Base-by-base conservation (phyloP, 2,329 filamentous ascomycete genomes). In the Neofusicoccum parvum region DNA sequence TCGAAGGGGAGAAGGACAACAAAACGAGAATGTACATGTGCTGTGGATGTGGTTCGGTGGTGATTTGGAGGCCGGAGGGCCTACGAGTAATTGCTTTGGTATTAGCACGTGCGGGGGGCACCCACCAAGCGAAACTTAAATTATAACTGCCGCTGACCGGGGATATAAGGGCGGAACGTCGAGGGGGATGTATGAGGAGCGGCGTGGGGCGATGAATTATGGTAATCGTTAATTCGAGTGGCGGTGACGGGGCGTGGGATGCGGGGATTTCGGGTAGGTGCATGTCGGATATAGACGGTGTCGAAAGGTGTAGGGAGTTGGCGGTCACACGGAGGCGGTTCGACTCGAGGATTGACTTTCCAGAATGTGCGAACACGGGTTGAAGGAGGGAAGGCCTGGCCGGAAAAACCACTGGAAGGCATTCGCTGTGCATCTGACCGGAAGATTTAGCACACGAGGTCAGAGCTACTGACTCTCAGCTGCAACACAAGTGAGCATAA, bases 181-280 rank as follows among this genome's bases (percentile, higher is more conserved):
- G 41, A 15, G 20, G 37, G 20, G 23, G 27, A 37, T 6, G 37
- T 3, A 20, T 48, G 5, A 23, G n/a, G 17, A 37, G 32, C 45
- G 43, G 56, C 56, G 56, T 46, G 32, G n/a, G 12, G 32, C 27
- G 56, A 15, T 60, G 32, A 27, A 12, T 27, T 37, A 6, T 20
- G 43, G n/a, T 37, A n/a, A 17, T 60, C 56, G 56, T 17, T 11
- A 6, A 32, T n/a, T 46, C 54, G 39, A 12, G 14, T 36, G 27
- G 56, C 32, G 41, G 56, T 45, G 43, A 48, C 43, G 14, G 43
- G 41, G 56, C 43, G 56, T 48, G 32, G 43, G 50, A 39, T 12
- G 48, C 56, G 43, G 54, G 32, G 27, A 11, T 39, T 60, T 34
- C 56, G 43, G 56, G 56, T 48, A 37, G 43, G 56, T 60, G 56